phyloP scores from a whole-genome alignment of 2,329 filamentous ascomycete species.

The Fusarium tjaetaba region DNA sequence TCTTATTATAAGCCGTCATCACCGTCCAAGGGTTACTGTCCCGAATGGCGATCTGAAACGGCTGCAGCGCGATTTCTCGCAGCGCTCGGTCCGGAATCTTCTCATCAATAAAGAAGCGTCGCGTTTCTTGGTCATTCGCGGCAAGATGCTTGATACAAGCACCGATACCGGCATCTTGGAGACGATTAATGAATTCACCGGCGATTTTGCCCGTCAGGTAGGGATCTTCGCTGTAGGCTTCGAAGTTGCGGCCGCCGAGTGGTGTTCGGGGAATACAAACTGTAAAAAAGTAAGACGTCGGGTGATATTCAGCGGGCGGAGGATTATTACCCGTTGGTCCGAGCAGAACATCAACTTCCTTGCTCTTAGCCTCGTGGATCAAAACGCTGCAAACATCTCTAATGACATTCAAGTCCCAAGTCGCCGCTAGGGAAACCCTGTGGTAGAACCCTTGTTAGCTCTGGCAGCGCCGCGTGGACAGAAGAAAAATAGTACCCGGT shows the following conservation, averaged over 20 bases:
- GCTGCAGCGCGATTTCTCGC: conserved; percentile 51
- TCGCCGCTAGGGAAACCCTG: conserved; percentile 27
- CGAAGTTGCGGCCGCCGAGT: conserved; percentile 53
- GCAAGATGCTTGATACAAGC: conserved; percentile 55
- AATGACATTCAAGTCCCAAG: background rate
- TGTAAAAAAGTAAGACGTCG: rapidly evolving
- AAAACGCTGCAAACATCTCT: conserved; percentile 10
- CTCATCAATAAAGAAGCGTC: conserved; percentile 25
- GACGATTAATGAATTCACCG: conserved; percentile 42
- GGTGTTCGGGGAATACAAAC: conserved; percentile 40
- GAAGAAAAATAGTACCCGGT: conserved; percentile 2
- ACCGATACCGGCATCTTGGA: conserved; percentile 50
- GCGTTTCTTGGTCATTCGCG: conserved; percentile 48
- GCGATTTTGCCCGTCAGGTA: conserved; percentile 51
- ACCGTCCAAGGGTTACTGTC: conserved; percentile 51
- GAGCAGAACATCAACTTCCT: conserved; percentile 22
- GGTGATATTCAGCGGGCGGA: background rate
- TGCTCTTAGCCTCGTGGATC: conserved; percentile 26
- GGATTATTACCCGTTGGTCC: conserved; percentile 7
- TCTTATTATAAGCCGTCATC: conserved; percentile 57
- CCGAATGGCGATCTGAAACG: conserved; percentile 55
- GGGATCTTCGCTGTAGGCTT: conserved; percentile 54
- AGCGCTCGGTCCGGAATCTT: conserved; percentile 24
- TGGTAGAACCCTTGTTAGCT: background rate
- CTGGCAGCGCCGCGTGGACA: too few relatives aligned